Conservation (phyloP, 768 basidiomycete genomes). For the Hygrocybe coccinea region DNA sequence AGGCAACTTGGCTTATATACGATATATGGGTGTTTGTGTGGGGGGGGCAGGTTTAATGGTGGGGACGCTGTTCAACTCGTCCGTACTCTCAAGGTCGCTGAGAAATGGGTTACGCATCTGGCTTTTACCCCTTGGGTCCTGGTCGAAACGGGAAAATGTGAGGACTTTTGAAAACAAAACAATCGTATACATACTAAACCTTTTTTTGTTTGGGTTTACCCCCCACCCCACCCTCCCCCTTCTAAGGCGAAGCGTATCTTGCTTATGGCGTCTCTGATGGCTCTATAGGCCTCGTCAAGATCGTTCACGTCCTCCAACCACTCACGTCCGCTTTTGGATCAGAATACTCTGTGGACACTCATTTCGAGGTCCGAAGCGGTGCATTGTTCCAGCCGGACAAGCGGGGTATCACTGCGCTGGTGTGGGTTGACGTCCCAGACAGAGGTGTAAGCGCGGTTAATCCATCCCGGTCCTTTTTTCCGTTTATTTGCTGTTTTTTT, state of each 20-base stretch:
- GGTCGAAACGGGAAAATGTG: constrained; percentile 39
- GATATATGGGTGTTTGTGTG: background rate
- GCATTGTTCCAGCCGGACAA: constrained; percentile 37
- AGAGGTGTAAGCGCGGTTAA: constrained; percentile 33
- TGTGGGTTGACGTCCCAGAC: constrained; percentile 46
- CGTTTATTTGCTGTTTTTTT: too few species aligned
- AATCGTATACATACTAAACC: too few species aligned
- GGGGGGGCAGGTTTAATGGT: constrained; percentile 21
- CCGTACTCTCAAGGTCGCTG: constrained; percentile 39
- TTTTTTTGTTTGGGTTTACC: too few species aligned
- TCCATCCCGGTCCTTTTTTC: too few species aligned
- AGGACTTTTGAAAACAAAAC: constrained; percentile 4
- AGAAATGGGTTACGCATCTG: constrained; percentile 62
- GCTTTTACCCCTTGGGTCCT: constrained; percentile 55
- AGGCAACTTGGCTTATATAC: background rate
- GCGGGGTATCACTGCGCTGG: constrained; percentile 46
- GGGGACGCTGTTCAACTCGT: constrained; percentile 29
- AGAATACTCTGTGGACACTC: constrained; percentile 32
- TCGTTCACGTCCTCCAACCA: constrained; percentile 43
- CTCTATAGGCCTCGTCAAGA: constrained; percentile 47
- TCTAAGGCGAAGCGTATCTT: constrained; percentile 52
- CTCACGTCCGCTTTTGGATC: constrained; percentile 25
- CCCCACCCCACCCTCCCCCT: too few species aligned
- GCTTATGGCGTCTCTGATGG: constrained; percentile 61
- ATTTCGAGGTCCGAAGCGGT: constrained; percentile 25